These are phyloP conservation scores for Westerdykella sp. DNA, from an alignment of 2,329 filamentous ascomycete genomes.

Conservation along the genomic window DNA sequence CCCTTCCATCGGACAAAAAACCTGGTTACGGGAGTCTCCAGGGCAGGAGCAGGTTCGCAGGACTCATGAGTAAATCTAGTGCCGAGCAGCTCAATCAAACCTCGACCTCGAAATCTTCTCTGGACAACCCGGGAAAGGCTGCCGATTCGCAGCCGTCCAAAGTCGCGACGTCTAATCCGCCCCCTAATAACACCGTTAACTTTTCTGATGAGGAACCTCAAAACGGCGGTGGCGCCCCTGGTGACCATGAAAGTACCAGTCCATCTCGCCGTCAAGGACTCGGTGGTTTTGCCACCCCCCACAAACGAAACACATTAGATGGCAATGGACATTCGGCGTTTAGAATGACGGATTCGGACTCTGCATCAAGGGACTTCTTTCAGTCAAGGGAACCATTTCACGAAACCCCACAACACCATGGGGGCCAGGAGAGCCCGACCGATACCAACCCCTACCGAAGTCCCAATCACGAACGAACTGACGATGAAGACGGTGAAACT, in stretches of 20 bases:
- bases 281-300: constrained; percentile 38
- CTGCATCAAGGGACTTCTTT: constrained; percentile 53
- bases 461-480: constrained; percentile 67
- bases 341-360: constrained; percentile 53
- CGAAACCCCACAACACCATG: constrained; percentile 46
- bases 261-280: constrained; percentile 44
- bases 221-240: constrained; percentile 65
- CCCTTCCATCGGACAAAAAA: constrained; percentile 59
- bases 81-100: constrained; percentile 54
- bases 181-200: constrained; percentile 60
- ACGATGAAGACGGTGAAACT: constrained; percentile 56
- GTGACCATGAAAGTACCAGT: constrained; percentile 67
- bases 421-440: constrained; percentile 62
- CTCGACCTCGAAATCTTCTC: constrained; percentile 51
- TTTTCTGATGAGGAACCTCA: constrained; percentile 61
- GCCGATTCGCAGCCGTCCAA: constrained; percentile 46
- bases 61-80: constrained; percentile 72
- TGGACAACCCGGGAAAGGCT: constrained; percentile 49
- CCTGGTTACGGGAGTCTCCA: constrained; percentile 58
- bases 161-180: constrained; percentile 45
- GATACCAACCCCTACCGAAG: constrained; percentile 96
- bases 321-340: constrained; percentile 56
- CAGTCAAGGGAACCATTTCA: constrained; percentile 54
- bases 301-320: constrained; percentile 49
- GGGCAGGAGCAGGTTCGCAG: constrained; percentile 79